A percentile compares a stretch with the other conserved stretches of the same genome.
These are phyloP conservation scores for Penicillium sp. DNA, from an alignment of 2,329 filamentous ascomycete species.

Conservation along the genomic window DNA sequence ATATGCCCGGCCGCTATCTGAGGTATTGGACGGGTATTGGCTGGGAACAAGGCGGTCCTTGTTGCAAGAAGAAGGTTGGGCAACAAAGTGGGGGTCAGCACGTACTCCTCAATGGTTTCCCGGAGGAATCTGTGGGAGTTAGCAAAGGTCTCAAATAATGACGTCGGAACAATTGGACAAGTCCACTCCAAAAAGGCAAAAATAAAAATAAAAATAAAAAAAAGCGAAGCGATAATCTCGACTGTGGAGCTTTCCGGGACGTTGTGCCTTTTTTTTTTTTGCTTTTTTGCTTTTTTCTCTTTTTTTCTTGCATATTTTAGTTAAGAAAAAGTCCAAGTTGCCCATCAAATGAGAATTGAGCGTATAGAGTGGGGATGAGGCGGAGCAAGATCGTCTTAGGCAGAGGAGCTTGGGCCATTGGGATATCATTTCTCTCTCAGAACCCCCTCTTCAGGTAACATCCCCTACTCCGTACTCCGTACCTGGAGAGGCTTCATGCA, in stretches of 20 bases:
- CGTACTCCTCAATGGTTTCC: conserved; percentile 47
- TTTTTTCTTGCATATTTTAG: conserved; percentile 5
- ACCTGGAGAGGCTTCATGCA: conserved; percentile 22
- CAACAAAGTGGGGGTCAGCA: conserved; percentile 57
- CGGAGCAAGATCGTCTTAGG: conserved; percentile 25
- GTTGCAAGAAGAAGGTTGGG: conserved; percentile 53
- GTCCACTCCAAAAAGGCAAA: not conserved
- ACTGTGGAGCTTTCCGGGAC: conserved; percentile 19
- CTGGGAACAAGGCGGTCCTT: conserved; percentile 74
- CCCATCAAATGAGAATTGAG: conserved; percentile 9
- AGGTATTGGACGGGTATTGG: conserved; percentile 60
- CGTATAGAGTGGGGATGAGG: conserved; percentile 18
- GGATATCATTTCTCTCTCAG: conserved; percentile 11
- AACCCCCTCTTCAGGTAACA: conserved; percentile 10
- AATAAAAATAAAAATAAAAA: conserved; percentile 7
- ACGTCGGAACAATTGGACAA: conserved; percentile 8
- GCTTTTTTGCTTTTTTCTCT: conserved; percentile 1
- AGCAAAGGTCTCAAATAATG: conserved; percentile 16
- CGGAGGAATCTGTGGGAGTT: conserved; percentile 36
- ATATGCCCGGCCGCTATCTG: conserved; percentile 32
- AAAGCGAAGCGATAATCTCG: conserved; percentile 14
- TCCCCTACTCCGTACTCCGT: conserved; percentile 5
- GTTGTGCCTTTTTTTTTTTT: conserved; percentile 8
- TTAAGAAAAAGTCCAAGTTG: conserved; percentile 6
- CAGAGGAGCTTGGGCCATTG: conserved; percentile 29